phyloP scores from a whole-genome alignment of 202 grass and related monocot species.

The Sporobolus alterniflorus region DNA sequence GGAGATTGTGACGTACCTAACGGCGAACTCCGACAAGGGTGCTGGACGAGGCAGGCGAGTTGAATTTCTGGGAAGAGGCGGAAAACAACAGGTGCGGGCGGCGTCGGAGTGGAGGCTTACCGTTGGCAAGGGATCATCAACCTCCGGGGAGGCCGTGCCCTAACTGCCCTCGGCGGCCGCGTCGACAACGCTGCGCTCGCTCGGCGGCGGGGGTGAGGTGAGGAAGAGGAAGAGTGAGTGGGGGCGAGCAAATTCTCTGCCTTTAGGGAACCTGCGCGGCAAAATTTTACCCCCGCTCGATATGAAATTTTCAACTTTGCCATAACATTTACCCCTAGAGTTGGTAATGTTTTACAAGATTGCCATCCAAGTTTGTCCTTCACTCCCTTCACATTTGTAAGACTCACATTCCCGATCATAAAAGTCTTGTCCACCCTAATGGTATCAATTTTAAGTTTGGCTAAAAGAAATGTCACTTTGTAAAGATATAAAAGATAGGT shows the following conservation, averaged over 20 bases:
- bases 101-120: not conserved
- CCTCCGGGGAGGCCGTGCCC: not conserved
- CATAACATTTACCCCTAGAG: conserved; percentile 20
- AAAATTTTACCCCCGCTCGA: conserved; percentile 14
- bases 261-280: not conserved
- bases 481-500: too few relatives aligned
- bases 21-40: not conserved
- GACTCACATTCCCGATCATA: too few relatives aligned
- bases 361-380: not conserved
- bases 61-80: not conserved
- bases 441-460: too few relatives aligned
- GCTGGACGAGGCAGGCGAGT: not conserved
- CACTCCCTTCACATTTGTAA: too few relatives aligned
- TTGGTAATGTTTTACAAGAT: not conserved
- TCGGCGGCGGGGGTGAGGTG: not conserved
- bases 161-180: not conserved
- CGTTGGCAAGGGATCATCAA: not conserved
- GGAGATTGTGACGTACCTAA: too few relatives aligned
- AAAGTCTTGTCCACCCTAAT: too few relatives aligned
- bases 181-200: not conserved
- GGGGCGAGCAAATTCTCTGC: not conserved
- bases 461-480: too few relatives aligned
- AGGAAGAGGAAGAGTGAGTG: not conserved
- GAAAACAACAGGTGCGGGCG: not conserved
- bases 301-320: conserved; percentile 42